phyloP scores from a whole-genome alignment of 352 stramenopile species.

The Vaucheria bursata region DNA sequence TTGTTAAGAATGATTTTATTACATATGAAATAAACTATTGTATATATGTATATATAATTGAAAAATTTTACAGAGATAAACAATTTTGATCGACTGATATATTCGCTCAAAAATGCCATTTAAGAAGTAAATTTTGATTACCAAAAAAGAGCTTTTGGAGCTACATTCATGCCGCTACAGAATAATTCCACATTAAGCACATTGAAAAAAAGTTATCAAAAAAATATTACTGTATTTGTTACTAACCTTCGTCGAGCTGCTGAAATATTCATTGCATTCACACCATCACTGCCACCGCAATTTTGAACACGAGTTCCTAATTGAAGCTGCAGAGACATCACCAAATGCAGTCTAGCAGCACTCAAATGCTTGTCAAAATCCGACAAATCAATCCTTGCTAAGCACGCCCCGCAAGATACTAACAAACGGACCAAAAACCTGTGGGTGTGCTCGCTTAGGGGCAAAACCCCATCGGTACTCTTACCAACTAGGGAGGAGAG shows the following conservation, averaged over 20 bases:
- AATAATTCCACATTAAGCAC: too few relatives aligned
- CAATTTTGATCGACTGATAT: too few relatives aligned
- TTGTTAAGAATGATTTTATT: too few relatives aligned
- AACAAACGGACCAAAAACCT: constrained; percentile 31
- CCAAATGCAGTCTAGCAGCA: background rate
- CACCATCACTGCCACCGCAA: background rate
- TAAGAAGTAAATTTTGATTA: too few relatives aligned
- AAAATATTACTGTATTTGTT: background rate
- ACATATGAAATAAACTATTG: too few relatives aligned
- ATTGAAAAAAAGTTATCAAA: background rate
- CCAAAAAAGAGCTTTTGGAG: too few relatives aligned
- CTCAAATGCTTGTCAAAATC: constrained; percentile 18
- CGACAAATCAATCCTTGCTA: constrained; percentile 25
- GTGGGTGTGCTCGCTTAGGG: constrained; percentile 27
- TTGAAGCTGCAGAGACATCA: constrained; percentile 10
- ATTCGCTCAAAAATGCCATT: too few relatives aligned
- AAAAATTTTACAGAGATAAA: too few relatives aligned
- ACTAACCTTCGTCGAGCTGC: background rate
- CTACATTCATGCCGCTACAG: too few relatives aligned
- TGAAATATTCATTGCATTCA: background rate
- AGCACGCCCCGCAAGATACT: constrained; percentile 22
- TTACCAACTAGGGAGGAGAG: constrained; percentile 10
- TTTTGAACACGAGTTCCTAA: background rate
- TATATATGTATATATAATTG: too few relatives aligned
- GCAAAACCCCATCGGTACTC: constrained; percentile 5